A percentile compares a stretch with the other conserved stretches of the same genome.
Evolutionary conservation across 108 stramenopile genomes (phyloP).

Genomic region (Cyclostephanos invisitatus): DNA sequence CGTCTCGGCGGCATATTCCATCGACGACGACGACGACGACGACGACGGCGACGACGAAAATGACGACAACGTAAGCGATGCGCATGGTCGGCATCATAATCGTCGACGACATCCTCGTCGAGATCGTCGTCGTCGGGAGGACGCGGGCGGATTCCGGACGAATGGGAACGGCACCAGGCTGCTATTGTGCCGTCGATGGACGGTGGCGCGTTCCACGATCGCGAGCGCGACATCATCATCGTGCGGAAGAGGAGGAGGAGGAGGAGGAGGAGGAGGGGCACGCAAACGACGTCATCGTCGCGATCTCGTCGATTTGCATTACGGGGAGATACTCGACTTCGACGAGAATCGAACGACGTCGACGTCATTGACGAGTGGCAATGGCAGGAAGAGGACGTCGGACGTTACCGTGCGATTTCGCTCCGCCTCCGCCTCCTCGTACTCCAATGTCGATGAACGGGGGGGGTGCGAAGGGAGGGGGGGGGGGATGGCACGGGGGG

Average conservation of each 20-base stretch:
- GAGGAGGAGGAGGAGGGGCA: not conserved
- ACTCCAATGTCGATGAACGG: conserved; percentile 10
- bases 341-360: conserved; percentile 25
- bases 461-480: conserved; percentile 2
- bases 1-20: not conserved
- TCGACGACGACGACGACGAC: not conserved
- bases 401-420: conserved; percentile 61
- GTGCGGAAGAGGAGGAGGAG: too few species aligned
- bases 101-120: not conserved
- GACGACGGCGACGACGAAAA: not conserved
- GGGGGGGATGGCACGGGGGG: conserved; percentile 42
- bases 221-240: conserved; percentile 1
- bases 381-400: not conserved
- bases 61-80: conserved; percentile 3
- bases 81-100: too few species aligned
- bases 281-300: too few species aligned
- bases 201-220: conserved; percentile 46
- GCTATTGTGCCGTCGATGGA: conserved; percentile 80
- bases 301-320: conserved; percentile 29
- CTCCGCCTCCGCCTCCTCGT: not conserved
- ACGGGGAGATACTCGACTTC: conserved; percentile 30
- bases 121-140: not conserved
- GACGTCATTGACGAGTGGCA: too few species aligned
- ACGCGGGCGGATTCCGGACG: too few species aligned
- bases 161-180: not conserved